A percentile compares a stretch with the other conserved stretches of the same genome.
phyloP scores from a whole-genome alignment of 331 rosid species.

The Malus hybrid region DNA sequence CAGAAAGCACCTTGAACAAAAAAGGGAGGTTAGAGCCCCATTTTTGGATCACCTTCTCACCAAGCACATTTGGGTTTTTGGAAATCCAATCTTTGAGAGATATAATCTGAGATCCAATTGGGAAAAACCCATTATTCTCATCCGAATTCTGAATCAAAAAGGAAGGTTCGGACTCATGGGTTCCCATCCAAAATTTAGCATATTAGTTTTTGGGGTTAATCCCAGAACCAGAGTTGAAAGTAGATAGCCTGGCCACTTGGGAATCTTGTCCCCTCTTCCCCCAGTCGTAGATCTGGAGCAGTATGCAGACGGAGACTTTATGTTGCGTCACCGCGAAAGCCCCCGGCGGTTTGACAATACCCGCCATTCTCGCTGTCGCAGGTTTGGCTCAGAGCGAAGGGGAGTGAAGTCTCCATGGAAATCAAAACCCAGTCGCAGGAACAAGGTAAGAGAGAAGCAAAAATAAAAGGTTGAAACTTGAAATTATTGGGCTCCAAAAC shows the following conservation, averaged over 20 bases:
- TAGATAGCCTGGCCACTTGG: slow-evolving; percentile 52
- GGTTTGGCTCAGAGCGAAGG: neutral
- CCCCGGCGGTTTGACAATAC: slow-evolving; percentile 57
- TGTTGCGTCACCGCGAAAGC: slow-evolving; percentile 74
- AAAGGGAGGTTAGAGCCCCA: slow-evolving; percentile 90
- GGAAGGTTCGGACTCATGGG: slow-evolving; percentile 85
- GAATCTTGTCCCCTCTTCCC: slow-evolving; percentile 58
- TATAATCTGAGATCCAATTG: slow-evolving; percentile 5
- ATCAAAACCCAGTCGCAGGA: no score
- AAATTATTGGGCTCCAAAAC: no score
- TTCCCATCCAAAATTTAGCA: slow-evolving; percentile 95
- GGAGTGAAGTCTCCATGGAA: neutral
- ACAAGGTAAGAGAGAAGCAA: no score
- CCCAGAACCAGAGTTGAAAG: slow-evolving; percentile 41
- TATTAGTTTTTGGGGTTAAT: slow-evolving; percentile 51
- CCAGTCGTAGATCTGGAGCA: slow-evolving; percentile 79
- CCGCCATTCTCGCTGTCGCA: slow-evolving; percentile 31
- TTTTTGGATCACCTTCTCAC: slow-evolving; percentile 46
- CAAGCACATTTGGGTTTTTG: slow-evolving; percentile 59
- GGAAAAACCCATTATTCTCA: slow-evolving; percentile 7
- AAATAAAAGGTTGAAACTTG: no score
- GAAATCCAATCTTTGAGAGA: slow-evolving; percentile 68
- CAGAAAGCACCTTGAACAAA: slow-evolving; percentile 23
- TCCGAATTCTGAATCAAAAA: slow-evolving; percentile 24
- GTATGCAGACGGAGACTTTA: slow-evolving; percentile 80